A percentile compares a stretch with the other conserved stretches of the same genome.
Evolutionary conservation across 495 filamentous ascomycete species (phyloP).

Genomic region (Gamarada debralockiae): DNA sequence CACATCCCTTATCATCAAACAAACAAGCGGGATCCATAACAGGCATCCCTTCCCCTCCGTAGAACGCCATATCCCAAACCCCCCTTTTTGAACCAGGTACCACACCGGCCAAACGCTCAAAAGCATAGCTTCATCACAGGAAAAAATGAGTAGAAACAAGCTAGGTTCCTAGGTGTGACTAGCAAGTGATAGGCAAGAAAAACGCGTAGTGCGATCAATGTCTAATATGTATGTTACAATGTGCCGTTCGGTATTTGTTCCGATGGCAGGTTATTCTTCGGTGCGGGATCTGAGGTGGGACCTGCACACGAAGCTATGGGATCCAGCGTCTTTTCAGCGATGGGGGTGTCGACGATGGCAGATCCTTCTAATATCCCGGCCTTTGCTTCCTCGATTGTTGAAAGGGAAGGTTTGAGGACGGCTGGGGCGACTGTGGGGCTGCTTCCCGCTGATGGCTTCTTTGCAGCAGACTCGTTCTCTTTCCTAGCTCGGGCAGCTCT

Average conservation of each 20-base stretch:
- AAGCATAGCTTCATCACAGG: background rate
- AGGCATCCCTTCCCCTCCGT: background rate
- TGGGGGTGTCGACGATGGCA: slow-evolving; percentile 20
- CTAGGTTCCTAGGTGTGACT: background rate
- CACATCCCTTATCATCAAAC: background rate
- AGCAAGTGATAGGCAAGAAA: slow-evolving; percentile 12
- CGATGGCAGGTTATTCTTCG: slow-evolving; percentile 12
- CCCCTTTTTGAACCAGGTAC: slow-evolving; percentile 17
- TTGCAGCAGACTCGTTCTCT: slow-evolving; percentile 25
- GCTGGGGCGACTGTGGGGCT: slow-evolving; percentile 14
- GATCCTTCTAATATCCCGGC: slow-evolving; percentile 9
- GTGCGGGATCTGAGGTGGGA: slow-evolving; percentile 3
- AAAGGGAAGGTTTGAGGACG: slow-evolving; percentile 14
- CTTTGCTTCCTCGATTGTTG: slow-evolving; percentile 21
- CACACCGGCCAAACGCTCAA: slow-evolving; percentile 13
- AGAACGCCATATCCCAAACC: slow-evolving; percentile 17
- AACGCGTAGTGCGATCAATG: slow-evolving; percentile 9
- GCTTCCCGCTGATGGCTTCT: slow-evolving; percentile 13
- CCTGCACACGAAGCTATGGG: background rate
- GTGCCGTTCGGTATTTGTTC: slow-evolving; percentile 16
- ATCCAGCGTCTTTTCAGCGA: slow-evolving; percentile 12
- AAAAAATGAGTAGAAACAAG: background rate
- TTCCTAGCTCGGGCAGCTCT: slow-evolving; percentile 46
- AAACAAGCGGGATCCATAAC: background rate
- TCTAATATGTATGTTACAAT: slow-evolving; percentile 26